Base-by-base conservation (phyloP, 305 asterid genomes). In the Fraxinus sp. region DNA sequence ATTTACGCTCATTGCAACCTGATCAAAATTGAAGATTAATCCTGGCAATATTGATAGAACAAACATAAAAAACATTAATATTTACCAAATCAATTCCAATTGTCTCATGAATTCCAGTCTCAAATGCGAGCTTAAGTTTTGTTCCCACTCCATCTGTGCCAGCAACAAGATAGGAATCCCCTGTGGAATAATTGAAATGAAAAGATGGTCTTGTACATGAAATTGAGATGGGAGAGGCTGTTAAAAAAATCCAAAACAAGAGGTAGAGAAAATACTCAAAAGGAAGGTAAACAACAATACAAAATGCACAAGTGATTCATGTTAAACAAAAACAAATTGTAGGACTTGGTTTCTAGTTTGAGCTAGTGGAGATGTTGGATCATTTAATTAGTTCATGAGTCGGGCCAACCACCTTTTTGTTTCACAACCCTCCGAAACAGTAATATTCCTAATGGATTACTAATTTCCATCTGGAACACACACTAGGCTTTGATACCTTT, bases 1-100 rank as follows among this genome's bases (percentile, higher is more conserved):
- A 86, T 95, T 95, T 28, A 95, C 99, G 80, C 99, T 94, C 99
- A 95, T 95, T 2, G 99, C 99, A 90, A 95, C 99, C 98, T 94
- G 89, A 81, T 33, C 0, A 46, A 76, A 83, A 20, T 8, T 14
- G 39, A 36, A 32, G 85, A 84, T 70, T 79, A 88, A 70, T 44
- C 81, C 68, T 81, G 24, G 26, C 33, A 7, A 30, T 6, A 64
- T 26, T 30, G 64, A 64, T 79, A 73, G 10, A 30, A 76, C 55
- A 80, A 37, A 32, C 4, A 64, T 39, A 80, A 41, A 78, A 39
- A 52, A 24, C 62, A 49, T 41, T 10, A 22, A 37, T 20, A 28
- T 41, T 77, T 89, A 95, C 99, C 94, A 95, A 87, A 89, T 95
- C 99, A 89, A 95, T 93, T 82, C 99, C 99, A 78, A 95, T 95